These are phyloP conservation scores for Mucor racemosus DNA, from an alignment of 371 early-diverging fungal genomes.

Conservation along the genomic window DNA sequence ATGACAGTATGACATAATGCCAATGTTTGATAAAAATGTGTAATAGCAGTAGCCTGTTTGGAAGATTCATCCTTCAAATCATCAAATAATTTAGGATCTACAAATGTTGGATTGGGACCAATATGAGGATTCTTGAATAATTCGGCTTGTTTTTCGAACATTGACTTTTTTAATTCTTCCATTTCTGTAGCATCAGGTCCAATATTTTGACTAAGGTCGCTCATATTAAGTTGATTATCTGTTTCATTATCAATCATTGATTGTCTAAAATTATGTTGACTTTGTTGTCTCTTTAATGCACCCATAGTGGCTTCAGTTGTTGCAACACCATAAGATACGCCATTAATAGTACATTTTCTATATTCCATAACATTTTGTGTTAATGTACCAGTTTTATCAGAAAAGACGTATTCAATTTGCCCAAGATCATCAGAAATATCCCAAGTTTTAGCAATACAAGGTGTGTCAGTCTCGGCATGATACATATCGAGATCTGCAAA, in stretches of 20 bases:
- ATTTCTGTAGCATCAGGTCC: conserved; percentile 9
- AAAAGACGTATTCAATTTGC: conserved; percentile 96
- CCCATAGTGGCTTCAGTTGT: conserved; percentile 41
- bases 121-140: conserved; percentile 45
- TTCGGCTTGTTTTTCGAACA: conserved; percentile 43
- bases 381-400: conserved; percentile 92
- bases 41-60: conserved; percentile 63
- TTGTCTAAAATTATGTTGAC: conserved; percentile 12
- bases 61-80: conserved; percentile 39
- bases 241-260: conserved; percentile 11
- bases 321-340: conserved; percentile 76
- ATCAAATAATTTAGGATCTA: conserved; percentile 50
- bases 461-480: conserved; percentile 74
- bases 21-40: conserved; percentile 74
- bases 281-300: conserved; percentile 53
- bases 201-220: not conserved
- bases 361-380: conserved; percentile 85
- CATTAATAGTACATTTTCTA: conserved; percentile 85
- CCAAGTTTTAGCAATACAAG: conserved; percentile 88
- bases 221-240: conserved; percentile 20
- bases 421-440: conserved; percentile 86
- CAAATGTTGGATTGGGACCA: conserved; percentile 47
- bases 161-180: conserved; percentile 39
- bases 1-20: conserved; percentile 85
- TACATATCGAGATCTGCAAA: conserved; percentile 88